phyloP scores from a whole-genome alignment of 2,329 filamentous ascomycete species.

The Neoascochyta sp. region DNA sequence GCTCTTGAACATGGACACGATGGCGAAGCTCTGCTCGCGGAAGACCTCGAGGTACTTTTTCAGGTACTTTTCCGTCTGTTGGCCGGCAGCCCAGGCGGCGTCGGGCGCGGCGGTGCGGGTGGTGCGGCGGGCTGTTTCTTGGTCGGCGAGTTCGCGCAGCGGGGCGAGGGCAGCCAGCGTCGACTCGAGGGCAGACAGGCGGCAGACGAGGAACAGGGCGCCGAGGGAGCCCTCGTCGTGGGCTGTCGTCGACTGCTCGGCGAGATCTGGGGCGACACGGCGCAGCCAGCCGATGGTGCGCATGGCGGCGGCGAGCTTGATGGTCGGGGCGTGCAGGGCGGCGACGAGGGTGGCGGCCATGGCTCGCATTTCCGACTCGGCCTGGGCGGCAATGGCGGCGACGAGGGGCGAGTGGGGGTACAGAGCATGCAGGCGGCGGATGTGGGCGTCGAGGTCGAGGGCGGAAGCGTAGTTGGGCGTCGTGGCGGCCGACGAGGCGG shows the following conservation, averaged over 20 bases:
- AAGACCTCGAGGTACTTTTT: constrained; percentile 98
- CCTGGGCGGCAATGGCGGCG: constrained; percentile 67
- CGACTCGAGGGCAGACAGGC: constrained; percentile 71
- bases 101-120: constrained; percentile 32
- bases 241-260: constrained; percentile 40
- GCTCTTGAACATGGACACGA: constrained; percentile 89
- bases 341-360: constrained; percentile 82
- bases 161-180: constrained; percentile 83
- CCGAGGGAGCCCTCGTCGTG: constrained; percentile 65
- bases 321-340: constrained; percentile 68
- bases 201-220: constrained; percentile 81
- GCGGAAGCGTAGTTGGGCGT: constrained; percentile 80
- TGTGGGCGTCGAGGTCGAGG: constrained; percentile 88
- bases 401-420: constrained; percentile 78
- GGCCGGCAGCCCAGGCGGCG: constrained; percentile 64
- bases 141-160: constrained; percentile 81
- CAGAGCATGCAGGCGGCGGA: constrained; percentile 76
- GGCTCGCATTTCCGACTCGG: constrained; percentile 81
- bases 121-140: constrained; percentile 60
- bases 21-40: constrained; percentile 93
- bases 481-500: constrained; percentile 48
- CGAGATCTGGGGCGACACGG: constrained; percentile 77
- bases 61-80: constrained; percentile 89
- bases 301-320: constrained; percentile 87
- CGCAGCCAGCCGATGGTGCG: constrained; percentile 89